These are phyloP conservation scores for Chionographis japonica DNA, from an alignment of 106 monocot species.

Conservation along the genomic window DNA sequence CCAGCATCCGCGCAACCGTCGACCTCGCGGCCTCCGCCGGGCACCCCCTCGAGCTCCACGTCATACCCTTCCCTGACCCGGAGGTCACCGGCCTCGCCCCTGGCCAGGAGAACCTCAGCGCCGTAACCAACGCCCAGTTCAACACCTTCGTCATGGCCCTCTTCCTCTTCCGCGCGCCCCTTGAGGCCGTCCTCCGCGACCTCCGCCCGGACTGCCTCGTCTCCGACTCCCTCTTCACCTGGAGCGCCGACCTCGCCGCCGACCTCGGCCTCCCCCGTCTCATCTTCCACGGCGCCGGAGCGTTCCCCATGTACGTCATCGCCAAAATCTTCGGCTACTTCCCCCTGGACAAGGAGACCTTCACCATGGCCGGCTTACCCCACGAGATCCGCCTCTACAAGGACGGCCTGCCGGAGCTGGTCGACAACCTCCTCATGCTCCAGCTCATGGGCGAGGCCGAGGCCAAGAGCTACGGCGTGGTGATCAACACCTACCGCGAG, in stretches of 20 bases:
- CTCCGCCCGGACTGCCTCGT: conserved; percentile 14
- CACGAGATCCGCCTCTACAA: neutral
- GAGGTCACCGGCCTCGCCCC: conserved; percentile 12
- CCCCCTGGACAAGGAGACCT: neutral
- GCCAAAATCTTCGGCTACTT: neutral
- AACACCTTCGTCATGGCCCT: conserved; percentile 12
- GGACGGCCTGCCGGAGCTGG: conserved; percentile 8
- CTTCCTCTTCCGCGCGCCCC: conserved; percentile 5
- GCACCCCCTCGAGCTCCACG: conserved; percentile 16
- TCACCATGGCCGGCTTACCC: conserved; percentile 1
- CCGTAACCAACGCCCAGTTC: neutral
- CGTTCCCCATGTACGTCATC: conserved; percentile 15
- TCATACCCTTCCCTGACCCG: conserved; percentile 30
- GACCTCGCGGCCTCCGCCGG: neutral
- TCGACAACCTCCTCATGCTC: neutral
- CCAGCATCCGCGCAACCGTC: conserved; percentile 3
- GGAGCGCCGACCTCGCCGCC: conserved; percentile 12
- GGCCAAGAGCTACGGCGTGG: conserved; percentile 1
- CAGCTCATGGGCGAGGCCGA: neutral
- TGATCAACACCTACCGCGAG: conserved; percentile 13
- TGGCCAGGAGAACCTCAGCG: conserved; percentile 16
- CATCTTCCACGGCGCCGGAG: conserved; percentile 16
- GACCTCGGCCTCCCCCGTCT: conserved; percentile 18
- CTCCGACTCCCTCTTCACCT: conserved; percentile 18
- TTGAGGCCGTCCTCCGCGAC: neutral